Evolutionary conservation across 2,329 filamentous ascomycete species (phyloP).

Genomic region (Aspergillus fructus): DNA sequence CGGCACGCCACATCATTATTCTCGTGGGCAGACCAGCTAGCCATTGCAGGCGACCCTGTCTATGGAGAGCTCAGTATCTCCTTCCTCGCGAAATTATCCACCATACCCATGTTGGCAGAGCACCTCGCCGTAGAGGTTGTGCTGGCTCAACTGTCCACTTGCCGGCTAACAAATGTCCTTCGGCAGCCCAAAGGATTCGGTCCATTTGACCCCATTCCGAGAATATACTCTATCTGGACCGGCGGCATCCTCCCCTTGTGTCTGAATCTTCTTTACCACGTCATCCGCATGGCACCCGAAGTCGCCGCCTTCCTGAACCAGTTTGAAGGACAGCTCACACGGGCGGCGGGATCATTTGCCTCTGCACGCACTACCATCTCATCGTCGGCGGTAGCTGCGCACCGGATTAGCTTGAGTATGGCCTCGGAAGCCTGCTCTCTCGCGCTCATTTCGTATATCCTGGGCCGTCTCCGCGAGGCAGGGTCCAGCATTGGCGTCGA

Average conservation of each 20-base stretch:
- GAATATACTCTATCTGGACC: conserved; percentile 87
- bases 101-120: conserved; percentile 77
- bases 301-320: conserved; percentile 84
- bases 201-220: conserved; percentile 72
- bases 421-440: conserved; percentile 78
- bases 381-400: conserved; percentile 44
- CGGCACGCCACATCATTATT: conserved; percentile 84
- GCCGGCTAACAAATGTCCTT: conserved; percentile 76
- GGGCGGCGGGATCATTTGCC: conserved; percentile 72
- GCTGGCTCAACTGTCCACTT: conserved; percentile 73
- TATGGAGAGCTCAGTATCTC: conserved; percentile 91
- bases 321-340: conserved; percentile 74
- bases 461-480: conserved; percentile 63
- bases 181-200: conserved; percentile 67
- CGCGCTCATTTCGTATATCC: conserved; percentile 70
- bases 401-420: conserved; percentile 69
- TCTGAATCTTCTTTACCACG: conserved; percentile 79
- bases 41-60: conserved; percentile 75
- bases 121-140: conserved; percentile 85
- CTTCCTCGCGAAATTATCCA: conserved; percentile 85
- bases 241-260: conserved; percentile 84
- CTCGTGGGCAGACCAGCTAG: conserved; percentile 87
- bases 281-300: conserved; percentile 80
- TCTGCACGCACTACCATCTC: conserved; percentile 45
- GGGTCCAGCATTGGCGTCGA: conserved; percentile 64